Percentiles rank a stretch among this genome's conserved stretches.
These are phyloP conservation scores for Hibiscus tridactylites DNA, from an alignment of 345 rosid species.

Conservation along the genomic window DNA sequence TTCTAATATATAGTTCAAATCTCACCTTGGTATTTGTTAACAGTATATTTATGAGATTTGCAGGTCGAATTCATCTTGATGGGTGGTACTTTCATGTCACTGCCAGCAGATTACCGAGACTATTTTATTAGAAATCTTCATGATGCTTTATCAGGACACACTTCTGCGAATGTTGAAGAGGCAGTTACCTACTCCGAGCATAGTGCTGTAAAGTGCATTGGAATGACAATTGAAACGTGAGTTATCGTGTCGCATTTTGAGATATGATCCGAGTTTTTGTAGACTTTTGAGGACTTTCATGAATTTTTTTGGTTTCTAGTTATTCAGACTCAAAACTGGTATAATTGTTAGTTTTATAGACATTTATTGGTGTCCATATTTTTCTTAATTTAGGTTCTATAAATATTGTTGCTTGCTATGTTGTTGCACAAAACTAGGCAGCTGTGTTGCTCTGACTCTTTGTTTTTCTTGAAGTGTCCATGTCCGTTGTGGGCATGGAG, in stretches of 20 bases:
- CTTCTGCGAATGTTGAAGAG: conserved; percentile 91
- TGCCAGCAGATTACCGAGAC: conserved; percentile 93
- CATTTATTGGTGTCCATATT: not conserved
- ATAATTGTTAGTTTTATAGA: not conserved
- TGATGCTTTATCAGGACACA: conserved; percentile 94
- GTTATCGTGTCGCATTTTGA: conserved; percentile 14
- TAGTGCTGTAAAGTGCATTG: conserved; percentile 87
- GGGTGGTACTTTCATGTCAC: conserved; percentile 98
- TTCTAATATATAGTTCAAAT: not conserved
- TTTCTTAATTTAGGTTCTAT: not conserved
- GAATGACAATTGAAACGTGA: conserved; percentile 99
- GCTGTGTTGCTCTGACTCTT: not conserved
- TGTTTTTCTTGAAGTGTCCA: not conserved
- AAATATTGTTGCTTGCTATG: not conserved
- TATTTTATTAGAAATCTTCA: conserved; percentile 92
- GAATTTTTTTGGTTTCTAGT: not conserved
- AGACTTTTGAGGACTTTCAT: not conserved
- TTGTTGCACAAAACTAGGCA: not conserved
- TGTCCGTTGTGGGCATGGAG: not conserved
- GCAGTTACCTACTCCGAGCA: conserved; percentile 97
- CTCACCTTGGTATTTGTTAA: not conserved
- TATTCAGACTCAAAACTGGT: not conserved
- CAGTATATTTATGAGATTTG: conserved; percentile 7
- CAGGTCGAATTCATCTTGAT: conserved; percentile 98
- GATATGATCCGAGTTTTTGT: not conserved